Percentiles rank a stretch among this genome's conserved stretches.
These are phyloP conservation scores for Candida silvatica DNA, from an alignment of 805 yeast species.

Conservation along the genomic window DNA sequence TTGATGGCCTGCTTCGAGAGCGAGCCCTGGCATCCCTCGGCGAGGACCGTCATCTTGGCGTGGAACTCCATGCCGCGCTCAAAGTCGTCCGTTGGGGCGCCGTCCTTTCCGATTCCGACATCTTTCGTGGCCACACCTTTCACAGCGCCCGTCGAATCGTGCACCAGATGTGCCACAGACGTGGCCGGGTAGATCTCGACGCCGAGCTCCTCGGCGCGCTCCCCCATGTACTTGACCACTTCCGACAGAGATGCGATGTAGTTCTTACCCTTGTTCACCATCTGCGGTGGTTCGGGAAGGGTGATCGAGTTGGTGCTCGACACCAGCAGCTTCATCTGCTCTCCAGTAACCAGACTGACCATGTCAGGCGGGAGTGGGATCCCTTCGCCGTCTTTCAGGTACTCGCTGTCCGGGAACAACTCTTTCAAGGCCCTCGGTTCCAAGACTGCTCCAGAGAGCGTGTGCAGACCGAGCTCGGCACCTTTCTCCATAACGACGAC, in stretches of 20 bases:
- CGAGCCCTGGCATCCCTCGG: conserved; percentile 99
- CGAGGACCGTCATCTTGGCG: conserved; percentile 80
- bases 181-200: conserved; percentile 92
- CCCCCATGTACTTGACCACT: conserved; percentile 75
- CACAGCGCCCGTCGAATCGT: conserved; percentile 51
- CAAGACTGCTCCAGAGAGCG: conserved; percentile 86
- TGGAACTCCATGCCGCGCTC: conserved; percentile 97
- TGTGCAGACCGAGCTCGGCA: conserved; percentile 88
- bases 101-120: conserved; percentile 72
- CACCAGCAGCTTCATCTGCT: conserved; percentile 66
- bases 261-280: conserved; percentile 73
- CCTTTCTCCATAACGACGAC: conserved; percentile 91
- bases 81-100: conserved; percentile 72
- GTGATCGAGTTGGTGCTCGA: conserved; percentile 46
- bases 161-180: conserved; percentile 72
- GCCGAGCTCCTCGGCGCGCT: conserved; percentile 86
- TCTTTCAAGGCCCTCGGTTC: conserved; percentile 88
- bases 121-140: conserved; percentile 93
- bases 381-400: conserved; percentile 40
- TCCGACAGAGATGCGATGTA: conserved; percentile 78
- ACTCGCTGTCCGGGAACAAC: conserved; percentile 63
- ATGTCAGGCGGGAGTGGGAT: conserved; percentile 74
- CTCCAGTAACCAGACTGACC: conserved; percentile 67
- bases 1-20: conserved; percentile 69
- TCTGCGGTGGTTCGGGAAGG: conserved; percentile 89